Percentiles rank a stretch among this genome's conserved stretches.
Evolutionary conservation across 1,284 basidiomycete genomes (phyloP).

Genomic region (Trichosporon faecale): DNA sequence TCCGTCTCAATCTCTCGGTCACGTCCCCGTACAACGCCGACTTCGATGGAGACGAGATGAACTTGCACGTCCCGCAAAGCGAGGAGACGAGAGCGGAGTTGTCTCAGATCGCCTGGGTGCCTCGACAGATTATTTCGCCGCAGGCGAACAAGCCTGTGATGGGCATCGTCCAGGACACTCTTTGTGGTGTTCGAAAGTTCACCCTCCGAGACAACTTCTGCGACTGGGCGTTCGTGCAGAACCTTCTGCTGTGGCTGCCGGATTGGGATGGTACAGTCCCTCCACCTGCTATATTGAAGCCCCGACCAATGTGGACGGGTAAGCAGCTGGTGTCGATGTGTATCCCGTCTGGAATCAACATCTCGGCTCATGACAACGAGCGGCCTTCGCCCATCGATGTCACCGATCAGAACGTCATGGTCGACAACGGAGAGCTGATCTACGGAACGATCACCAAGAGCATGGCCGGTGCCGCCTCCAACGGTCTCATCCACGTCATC

Average conservation of each 20-base stretch:
- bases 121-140: conserved; percentile 85
- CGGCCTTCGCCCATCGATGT: conserved; percentile 75
- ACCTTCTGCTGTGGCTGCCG: conserved; percentile 95
- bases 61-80: conserved; percentile 98
- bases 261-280: conserved; percentile 95
- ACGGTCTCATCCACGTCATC: conserved; percentile 93
- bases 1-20: conserved; percentile 56
- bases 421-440: conserved; percentile 95
- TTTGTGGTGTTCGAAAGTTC: conserved; percentile 96
- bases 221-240: conserved; percentile 92
- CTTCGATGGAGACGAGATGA: conserved; percentile 99
- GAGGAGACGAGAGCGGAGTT: conserved; percentile 99
- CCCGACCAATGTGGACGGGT: conserved; percentile 95
- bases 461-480: conserved; percentile 90
- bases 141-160: conserved; percentile 99
- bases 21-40: conserved; percentile 72
- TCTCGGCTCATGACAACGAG: conserved; percentile 67
- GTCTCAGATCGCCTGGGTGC: conserved; percentile 95
- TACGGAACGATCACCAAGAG: conserved; percentile 97
- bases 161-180: conserved; percentile 99
- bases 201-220: conserved; percentile 90
- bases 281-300: conserved; percentile 90
- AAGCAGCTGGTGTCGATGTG: conserved; percentile 94
- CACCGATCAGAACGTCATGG: conserved; percentile 89
- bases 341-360: conserved; percentile 95